These are phyloP conservation scores for Triglochin maritima DNA, from an alignment of 106 monocot genomes.

Conservation along the genomic window DNA sequence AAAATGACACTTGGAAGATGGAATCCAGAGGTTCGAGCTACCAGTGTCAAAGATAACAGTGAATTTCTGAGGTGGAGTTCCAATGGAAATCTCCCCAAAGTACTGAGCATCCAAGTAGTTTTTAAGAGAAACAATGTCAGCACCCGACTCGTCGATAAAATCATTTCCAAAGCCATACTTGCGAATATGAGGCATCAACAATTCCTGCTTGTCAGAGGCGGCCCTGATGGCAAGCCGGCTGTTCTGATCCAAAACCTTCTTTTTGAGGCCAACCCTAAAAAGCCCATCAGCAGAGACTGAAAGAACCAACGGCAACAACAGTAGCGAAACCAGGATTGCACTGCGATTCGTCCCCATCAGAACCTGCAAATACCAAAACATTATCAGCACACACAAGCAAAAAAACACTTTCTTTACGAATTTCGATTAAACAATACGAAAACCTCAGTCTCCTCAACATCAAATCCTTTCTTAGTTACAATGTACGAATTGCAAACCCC, in stretches of 20 bases:
- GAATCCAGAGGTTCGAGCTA: conserved; percentile 84
- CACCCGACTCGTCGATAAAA: conserved; percentile 14
- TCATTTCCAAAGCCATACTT: conserved; percentile 22
- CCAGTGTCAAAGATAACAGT: conserved; percentile 90
- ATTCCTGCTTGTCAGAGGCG: conserved; percentile 2
- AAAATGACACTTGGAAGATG: conserved; percentile 71
- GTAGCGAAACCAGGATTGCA: background rate
- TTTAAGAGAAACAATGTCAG: conserved; percentile 60
- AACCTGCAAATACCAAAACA: too few species aligned
- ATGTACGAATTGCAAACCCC: too few species aligned
- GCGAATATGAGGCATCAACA: conserved; percentile 1
- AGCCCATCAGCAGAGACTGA: conserved; percentile 20
- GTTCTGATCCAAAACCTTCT: conserved; percentile 27
- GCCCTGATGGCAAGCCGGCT: conserved; percentile 11
- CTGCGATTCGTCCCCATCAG: too few species aligned
- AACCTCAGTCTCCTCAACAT: too few species aligned
- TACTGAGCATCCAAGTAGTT: conserved; percentile 99
- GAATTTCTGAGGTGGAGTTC: conserved; percentile 77
- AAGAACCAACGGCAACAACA: conserved; percentile 41
- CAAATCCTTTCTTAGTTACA: too few species aligned
- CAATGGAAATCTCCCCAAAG: conserved; percentile 85
- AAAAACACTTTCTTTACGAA: too few species aligned
- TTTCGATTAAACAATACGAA: too few species aligned
- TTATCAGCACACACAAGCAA: too few species aligned
- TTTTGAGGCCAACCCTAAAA: conserved; percentile 49